Percentiles rank a stretch among this genome's conserved stretches.
These are phyloP conservation scores for Colletotrichum lentis DNA, from an alignment of 2,329 filamentous ascomycete species.

Conservation along the genomic window DNA sequence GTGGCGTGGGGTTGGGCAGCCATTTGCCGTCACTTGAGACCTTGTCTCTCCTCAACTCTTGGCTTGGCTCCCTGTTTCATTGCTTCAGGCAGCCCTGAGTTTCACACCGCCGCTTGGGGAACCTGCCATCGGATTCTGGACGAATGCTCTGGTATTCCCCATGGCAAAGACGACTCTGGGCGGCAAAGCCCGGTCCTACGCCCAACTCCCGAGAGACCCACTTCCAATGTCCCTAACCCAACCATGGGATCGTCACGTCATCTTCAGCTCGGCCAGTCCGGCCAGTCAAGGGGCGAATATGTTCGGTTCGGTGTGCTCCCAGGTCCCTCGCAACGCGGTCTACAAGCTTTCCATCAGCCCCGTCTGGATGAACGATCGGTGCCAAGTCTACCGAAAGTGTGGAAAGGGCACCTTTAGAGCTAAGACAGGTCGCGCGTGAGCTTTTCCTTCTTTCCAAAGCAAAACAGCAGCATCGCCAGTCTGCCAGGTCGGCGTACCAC, in stretches of 20 bases:
- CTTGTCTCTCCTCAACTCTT: background rate
- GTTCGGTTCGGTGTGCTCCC: too few species aligned
- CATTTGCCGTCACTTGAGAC: background rate
- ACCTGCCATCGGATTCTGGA: background rate
- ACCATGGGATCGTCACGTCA: background rate
- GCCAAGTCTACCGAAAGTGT: constrained; percentile 25
- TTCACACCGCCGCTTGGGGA: background rate
- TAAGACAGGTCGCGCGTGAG: constrained; percentile 17
- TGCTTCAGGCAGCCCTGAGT: background rate
- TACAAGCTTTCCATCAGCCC: background rate
- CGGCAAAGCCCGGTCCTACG: background rate
- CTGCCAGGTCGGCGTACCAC: background rate
- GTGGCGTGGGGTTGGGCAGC: background rate
- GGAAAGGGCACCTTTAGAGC: constrained; percentile 24
- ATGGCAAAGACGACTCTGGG: background rate
- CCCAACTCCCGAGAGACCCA: background rate
- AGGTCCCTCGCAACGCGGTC: background rate
- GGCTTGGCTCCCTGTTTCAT: background rate
- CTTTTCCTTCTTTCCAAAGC: background rate
- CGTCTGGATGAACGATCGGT: constrained; percentile 1
- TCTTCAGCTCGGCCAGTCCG: background rate
- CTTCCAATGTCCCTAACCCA: background rate
- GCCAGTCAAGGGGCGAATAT: background rate
- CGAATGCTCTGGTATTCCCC: background rate
- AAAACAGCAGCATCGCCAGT: background rate